A percentile compares a stretch with the other conserved stretches of the same genome.
Conservation (phyloP, 2,329 filamentous ascomycete genomes). For the Volutella citrinella region DNA sequence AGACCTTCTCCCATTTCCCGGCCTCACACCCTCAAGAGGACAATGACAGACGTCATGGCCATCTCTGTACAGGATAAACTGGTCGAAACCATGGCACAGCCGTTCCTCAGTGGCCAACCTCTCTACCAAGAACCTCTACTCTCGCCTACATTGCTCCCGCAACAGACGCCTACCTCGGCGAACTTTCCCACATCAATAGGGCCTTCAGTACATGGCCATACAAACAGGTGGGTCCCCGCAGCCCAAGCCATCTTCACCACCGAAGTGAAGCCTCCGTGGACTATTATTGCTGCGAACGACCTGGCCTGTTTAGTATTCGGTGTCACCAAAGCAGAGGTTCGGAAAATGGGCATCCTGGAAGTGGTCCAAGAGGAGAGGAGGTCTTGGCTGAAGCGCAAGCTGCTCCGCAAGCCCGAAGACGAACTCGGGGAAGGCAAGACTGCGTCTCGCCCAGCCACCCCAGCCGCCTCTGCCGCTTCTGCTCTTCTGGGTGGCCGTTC, state of each 20-base stretch:
- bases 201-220: constrained; percentile 76
- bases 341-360: constrained; percentile 91
- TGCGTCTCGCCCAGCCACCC: constrained; percentile 32
- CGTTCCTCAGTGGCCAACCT: constrained; percentile 57
- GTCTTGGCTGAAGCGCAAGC: constrained; percentile 84
- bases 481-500: constrained; percentile 64
- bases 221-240: constrained; percentile 84
- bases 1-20: constrained; percentile 55
- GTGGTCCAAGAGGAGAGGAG: constrained; percentile 88
- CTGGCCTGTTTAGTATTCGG: constrained; percentile 96
- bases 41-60: constrained; percentile 78
- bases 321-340: constrained; percentile 93
- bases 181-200: constrained; percentile 47
- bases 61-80: constrained; percentile 77
- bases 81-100: constrained; percentile 79
- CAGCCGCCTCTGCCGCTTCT: constrained; percentile 41
- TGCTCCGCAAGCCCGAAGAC: constrained; percentile 52
- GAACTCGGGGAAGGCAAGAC: constrained; percentile 29
- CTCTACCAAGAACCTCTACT: constrained; percentile 34
- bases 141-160: constrained; percentile 41
- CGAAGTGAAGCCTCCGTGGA: constrained; percentile 87
- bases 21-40: constrained; percentile 73
- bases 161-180: constrained; percentile 38
- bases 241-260: constrained; percentile 98
- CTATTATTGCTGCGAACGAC: constrained; percentile 93